Percentiles rank a stretch among this genome's conserved stretches.
Conservation (phyloP, 106 monocot genomes). For the Dendrobium huoshanense region DNA sequence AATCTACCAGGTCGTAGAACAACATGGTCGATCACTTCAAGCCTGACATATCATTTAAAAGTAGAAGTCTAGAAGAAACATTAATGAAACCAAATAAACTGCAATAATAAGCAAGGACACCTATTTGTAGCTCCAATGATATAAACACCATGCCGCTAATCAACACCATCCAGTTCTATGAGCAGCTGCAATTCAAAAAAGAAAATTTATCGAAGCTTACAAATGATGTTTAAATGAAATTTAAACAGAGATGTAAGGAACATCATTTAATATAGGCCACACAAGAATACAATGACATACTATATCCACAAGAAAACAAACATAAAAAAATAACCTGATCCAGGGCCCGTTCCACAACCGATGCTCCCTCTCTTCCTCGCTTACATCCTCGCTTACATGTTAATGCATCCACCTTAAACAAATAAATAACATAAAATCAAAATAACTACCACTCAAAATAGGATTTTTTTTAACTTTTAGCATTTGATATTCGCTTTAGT, state of each 20-base stretch:
- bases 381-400: conserved; percentile 28
- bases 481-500: neutral
- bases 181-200: conserved; percentile 44
- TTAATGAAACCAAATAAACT: neutral
- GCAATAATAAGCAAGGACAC: conserved; percentile 18
- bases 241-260: neutral
- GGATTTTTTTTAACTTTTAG: neutral
- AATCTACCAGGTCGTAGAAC: conserved; percentile 67
- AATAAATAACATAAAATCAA: neutral
- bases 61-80: neutral
- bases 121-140: conserved; percentile 97
- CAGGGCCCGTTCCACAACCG: conserved; percentile 67
- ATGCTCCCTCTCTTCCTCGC: conserved; percentile 77
- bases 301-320: neutral
- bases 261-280: neutral
- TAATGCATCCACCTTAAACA: conserved; percentile 79
- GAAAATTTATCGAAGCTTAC: neutral
- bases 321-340: conserved; percentile 49
- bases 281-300: neutral
- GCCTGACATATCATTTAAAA: conserved; percentile 21
- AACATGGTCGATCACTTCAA: conserved; percentile 65
- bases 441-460: neutral
- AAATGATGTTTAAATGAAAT: neutral
- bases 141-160: conserved; percentile 71
- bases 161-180: conserved; percentile 89